Evolutionary conservation across 371 early-diverging fungal species (phyloP).

Genomic region (Chytridium lagenaria): DNA sequence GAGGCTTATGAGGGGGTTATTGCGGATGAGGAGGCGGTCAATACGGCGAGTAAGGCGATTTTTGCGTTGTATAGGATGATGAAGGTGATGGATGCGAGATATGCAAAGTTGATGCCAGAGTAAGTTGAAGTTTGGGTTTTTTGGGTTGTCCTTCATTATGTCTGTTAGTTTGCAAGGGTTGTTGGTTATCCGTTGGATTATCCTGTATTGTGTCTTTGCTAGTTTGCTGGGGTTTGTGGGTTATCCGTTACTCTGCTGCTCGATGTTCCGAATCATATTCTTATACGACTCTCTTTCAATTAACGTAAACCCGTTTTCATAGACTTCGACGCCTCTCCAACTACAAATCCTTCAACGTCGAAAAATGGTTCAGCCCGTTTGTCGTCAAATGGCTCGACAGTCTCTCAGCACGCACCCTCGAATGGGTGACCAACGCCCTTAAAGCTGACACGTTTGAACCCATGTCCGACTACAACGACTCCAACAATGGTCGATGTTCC

Average conservation of each 20-base stretch:
- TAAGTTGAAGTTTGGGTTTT: slow-evolving; percentile 15
- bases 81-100: slow-evolving; percentile 50
- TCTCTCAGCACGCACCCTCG: slow-evolving; percentile 40
- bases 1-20: slow-evolving; percentile 38
- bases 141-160: neutral
- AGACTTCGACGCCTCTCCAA: slow-evolving; percentile 11
- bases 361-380: slow-evolving; percentile 51
- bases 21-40: slow-evolving; percentile 37
- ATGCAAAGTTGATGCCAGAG: slow-evolving; percentile 50
- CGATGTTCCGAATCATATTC: too few relatives aligned
- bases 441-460: slow-evolving; percentile 51
- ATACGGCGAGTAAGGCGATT: slow-evolving; percentile 44
- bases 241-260: too few relatives aligned
- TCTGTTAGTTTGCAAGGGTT: too few relatives aligned
- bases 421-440: slow-evolving; percentile 52
- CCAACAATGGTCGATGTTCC: slow-evolving; percentile 35
- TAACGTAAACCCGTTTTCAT: too few relatives aligned
- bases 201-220: too few relatives aligned
- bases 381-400: slow-evolving; percentile 52
- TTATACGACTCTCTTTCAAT: too few relatives aligned
- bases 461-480: slow-evolving; percentile 23
- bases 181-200: too few relatives aligned
- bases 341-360: slow-evolving; percentile 40
- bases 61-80: slow-evolving; percentile 49
- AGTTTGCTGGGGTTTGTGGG: too few relatives aligned